Base-by-base conservation (phyloP, 208 protist genomes). In the Acanthamoeba rhysodes region DNA sequence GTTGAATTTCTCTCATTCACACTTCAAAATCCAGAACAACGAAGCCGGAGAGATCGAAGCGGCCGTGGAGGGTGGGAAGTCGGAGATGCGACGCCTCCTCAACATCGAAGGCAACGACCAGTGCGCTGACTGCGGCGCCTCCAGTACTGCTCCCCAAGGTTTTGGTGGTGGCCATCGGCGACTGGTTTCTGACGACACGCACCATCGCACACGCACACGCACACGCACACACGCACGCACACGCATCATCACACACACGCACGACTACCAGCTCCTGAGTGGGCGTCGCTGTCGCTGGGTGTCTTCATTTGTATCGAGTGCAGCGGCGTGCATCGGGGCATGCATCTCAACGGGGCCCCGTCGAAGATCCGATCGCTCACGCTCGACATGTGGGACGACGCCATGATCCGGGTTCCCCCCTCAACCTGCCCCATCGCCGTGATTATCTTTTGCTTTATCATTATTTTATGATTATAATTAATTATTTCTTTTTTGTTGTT, bases 231-330 rank as follows among this genome's bases (percentile, higher is more conserved):
- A 29, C 37, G 22, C 55, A 24, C 55, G 20, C 16, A 59, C 55
- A 59, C 12, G 18, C 12, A 20, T 27, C 0, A 9, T 1, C 57
- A 27, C 57, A 41, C 24, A 27, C 41, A 45, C 41, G 41, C 41
- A 50, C 29, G 70, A 32, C 16, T 6, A 0, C 3, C 53, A 62
- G 95, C 90, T n/a, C 96, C 97, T 4, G 29, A 92, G 8, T 98
- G 97, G 97, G 92, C 92, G 53, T 96, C 91, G 7, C 94, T 95
- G 12, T 97, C 97, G 66, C 70, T 98, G 4, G 97, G 97, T 29
- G 45, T 98, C 12, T 98, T 97, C 37, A 96, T 98, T 37, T 98
- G 97, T 55, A 98, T 98, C 24, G 91, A 95, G 34, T 98, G 97
- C 76, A 93, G 87, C 74, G 97, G 95, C 48, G 72, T 98, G 10